These are phyloP conservation scores for Ophiostoma montium DNA, from an alignment of 2,329 filamentous ascomycete genomes.

Conservation along the genomic window DNA sequence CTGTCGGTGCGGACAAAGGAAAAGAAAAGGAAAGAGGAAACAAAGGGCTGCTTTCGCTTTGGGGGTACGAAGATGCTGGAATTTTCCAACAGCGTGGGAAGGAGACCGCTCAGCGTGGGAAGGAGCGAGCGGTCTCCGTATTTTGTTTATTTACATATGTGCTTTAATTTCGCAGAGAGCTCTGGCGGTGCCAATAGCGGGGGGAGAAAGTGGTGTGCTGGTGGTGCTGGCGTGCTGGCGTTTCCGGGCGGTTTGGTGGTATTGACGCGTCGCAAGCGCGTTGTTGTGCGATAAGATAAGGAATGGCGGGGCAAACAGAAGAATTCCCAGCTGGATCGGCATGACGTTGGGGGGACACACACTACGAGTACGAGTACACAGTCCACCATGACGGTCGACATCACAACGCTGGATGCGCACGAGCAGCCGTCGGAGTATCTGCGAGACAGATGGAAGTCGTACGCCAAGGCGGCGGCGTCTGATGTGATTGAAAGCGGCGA, in stretches of 20 bases:
- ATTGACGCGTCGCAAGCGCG: constrained; percentile 5
- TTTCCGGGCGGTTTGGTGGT: too few species aligned
- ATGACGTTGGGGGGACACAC: neutral
- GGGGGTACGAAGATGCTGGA: neutral
- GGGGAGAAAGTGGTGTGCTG: neutral
- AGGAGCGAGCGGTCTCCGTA: neutral
- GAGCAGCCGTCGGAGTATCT: constrained; percentile 61
- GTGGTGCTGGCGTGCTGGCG: too few species aligned
- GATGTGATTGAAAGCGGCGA: constrained; percentile 38
- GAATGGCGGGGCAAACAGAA: constrained; percentile 6
- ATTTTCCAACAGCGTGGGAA: neutral
- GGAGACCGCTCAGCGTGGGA: neutral
- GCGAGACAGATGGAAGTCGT: constrained; percentile 60
- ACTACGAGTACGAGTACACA: too few species aligned
- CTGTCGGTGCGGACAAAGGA: neutral
- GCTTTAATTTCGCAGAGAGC: neutral
- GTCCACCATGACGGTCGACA: constrained; percentile 26
- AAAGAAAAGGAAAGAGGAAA: neutral
- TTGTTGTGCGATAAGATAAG: neutral
- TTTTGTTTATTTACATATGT: constrained; percentile 9
- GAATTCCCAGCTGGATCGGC: neutral
- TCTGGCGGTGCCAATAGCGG: neutral
- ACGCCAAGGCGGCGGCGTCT: constrained; percentile 43
- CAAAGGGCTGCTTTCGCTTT: neutral
- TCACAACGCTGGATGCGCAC: constrained; percentile 54